Conservation (phyloP, 2,329 filamentous ascomycete species). For the Trichoderma afroharzianum region DNA sequence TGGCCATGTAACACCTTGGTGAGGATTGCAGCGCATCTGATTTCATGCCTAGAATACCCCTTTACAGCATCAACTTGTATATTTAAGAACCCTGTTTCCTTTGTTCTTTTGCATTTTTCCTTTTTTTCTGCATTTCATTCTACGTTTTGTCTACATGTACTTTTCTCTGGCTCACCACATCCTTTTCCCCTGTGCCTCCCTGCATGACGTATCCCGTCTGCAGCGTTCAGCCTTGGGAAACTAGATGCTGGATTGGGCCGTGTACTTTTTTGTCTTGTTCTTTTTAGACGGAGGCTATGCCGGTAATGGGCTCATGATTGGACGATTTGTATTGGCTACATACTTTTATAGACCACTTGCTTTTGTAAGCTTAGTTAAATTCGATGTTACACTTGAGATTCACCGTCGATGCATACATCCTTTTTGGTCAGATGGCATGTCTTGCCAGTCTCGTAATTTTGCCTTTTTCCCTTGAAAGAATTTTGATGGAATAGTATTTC, state of each 20-base stretch:
- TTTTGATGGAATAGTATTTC: not conserved
- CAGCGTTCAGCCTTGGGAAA: not conserved
- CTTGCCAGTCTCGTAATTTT: not conserved
- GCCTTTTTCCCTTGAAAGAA: not conserved
- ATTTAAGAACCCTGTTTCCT: not conserved
- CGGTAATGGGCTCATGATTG: constrained; percentile 7
- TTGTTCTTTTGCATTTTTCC: not conserved
- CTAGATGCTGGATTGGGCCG: not conserved
- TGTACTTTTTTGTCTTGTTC: not conserved
- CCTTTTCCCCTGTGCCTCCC: not conserved
- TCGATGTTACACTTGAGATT: not conserved
- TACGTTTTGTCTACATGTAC: not conserved
- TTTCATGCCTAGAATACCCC: constrained; percentile 3
- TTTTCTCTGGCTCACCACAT: not conserved
- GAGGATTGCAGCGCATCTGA: not conserved
- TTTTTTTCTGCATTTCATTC: not conserved
- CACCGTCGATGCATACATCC: not conserved
- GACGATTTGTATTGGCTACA: not conserved
- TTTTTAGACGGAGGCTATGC: constrained; percentile 5
- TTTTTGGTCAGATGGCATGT: not conserved
- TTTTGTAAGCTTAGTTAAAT: not conserved
- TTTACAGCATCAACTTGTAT: not conserved
- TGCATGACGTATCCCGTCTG: not conserved
- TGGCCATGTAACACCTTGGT: not conserved
- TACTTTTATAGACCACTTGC: not conserved